Base-by-base conservation (phyloP, 495 filamentous ascomycete species). In the Bacidia rubella region DNA sequence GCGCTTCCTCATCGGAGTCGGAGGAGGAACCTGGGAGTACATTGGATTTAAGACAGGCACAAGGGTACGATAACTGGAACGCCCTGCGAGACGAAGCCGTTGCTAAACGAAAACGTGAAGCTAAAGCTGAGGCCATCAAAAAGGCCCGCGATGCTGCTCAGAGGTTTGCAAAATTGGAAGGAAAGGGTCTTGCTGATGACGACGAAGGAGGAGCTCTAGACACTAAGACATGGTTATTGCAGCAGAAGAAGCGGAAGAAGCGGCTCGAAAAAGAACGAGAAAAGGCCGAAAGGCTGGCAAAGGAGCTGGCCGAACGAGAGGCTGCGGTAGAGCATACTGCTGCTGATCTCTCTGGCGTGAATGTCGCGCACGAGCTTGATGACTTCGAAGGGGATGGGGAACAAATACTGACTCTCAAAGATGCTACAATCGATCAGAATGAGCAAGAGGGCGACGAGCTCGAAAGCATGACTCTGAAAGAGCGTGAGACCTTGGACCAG, bases 391-490 rank as follows among this genome's bases (percentile, higher is more conserved):
- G 83, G 27, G 83, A 72, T 23, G 82, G 85, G 52, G 87, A 89
- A 54, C 85, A 94, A 60, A 76, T 98, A 29, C 71, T 98, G 51
- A 95, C 88, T 0, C 74, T 98, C 12, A 95, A 93, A 56, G 92
- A 98, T 65, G 78, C 85, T 0, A 85, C 82, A 2, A 82, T 98
- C 45, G 82, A 86, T 49, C 80, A 87, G 54, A 81, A 89, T 38
- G 87, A 93, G 51, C 87, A 87, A 24, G 90, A 93, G 53, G 90
- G 83, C 12, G 92, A 98, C 62, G 90, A 96, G 66, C 74, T 98
- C 24, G 85, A 97, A 64, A 87, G 90, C 60, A 54, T 85, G n/a
- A 74, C 83, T 3, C 61, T 97, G 54, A 75, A 74, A 32, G 92
- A 92, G 59, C 75, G 76, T 54, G 90, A 96, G 62, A 84, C 75